phyloP scores from a whole-genome alignment of 371 early-diverging fungal genomes.

The Circinella minor region DNA sequence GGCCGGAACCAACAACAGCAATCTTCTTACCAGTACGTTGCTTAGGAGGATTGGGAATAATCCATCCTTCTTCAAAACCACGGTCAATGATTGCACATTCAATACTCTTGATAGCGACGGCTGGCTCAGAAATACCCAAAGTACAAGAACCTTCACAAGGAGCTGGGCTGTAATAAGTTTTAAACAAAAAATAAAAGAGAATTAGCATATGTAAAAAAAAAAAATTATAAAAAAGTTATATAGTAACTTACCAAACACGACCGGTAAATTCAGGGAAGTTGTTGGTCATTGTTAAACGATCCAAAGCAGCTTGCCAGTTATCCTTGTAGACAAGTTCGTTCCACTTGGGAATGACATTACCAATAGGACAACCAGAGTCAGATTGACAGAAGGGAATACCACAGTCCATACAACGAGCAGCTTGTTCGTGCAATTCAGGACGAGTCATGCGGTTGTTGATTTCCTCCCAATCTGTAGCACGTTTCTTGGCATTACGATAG shows the following conservation, averaged over 20 bases:
- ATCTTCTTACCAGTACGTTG: conserved; percentile 83
- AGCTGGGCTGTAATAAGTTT: conserved; percentile 72
- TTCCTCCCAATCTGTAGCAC: conserved; percentile 92
- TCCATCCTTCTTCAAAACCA: conserved; percentile 96
- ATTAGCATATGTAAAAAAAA: too few species aligned
- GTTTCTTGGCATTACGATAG: conserved; percentile 84
- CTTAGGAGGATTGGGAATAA: conserved; percentile 80
- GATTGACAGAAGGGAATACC: conserved; percentile 98
- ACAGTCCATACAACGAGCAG: conserved; percentile 97
- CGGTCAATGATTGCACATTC: conserved; percentile 96
- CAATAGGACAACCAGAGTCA: conserved; percentile 95
- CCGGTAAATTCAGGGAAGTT: conserved; percentile 96
- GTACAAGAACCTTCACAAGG: conserved; percentile 80
- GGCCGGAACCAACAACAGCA: conserved; percentile 94
- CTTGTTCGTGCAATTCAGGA: conserved; percentile 87
- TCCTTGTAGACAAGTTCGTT: conserved; percentile 94
- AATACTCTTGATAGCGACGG: conserved; percentile 96
- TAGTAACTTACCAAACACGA: conserved; percentile 31
- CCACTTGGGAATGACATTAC: conserved; percentile 98
- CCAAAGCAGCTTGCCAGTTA: conserved; percentile 93
- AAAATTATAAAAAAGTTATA: neutral
- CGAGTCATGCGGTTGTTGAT: conserved; percentile 84
- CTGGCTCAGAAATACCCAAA: conserved; percentile 88
- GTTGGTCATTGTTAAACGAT: conserved; percentile 93
- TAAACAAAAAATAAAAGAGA: too few species aligned